A percentile compares a stretch with the other conserved stretches of the same genome.
These are phyloP conservation scores for Cornus kousa DNA, from an alignment of 148 eudicot species.

Conservation along the genomic window DNA sequence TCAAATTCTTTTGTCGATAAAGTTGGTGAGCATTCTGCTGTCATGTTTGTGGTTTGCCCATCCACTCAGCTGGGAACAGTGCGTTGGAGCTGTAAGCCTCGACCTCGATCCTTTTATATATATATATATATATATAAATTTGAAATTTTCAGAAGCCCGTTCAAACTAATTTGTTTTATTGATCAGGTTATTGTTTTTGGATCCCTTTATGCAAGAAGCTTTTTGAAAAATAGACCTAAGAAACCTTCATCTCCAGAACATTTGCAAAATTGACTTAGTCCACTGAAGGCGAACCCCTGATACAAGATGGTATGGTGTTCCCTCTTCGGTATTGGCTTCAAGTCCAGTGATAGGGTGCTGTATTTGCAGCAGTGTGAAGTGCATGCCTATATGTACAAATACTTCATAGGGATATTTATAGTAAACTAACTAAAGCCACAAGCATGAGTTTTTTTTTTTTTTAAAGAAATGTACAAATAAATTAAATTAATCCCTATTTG, in stretches of 20 bases:
- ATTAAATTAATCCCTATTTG: no score
- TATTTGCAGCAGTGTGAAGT: background rate
- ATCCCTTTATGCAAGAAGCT: slow-evolving; percentile 66
- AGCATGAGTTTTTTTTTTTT: no score
- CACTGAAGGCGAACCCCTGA: slow-evolving; percentile 33
- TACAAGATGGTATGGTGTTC: background rate
- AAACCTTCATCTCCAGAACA: slow-evolving; percentile 36
- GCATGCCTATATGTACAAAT: background rate
- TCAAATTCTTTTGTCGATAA: slow-evolving; percentile 5
- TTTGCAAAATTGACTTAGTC: slow-evolving; percentile 30
- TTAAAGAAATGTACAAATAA: no score
- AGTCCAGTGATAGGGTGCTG: background rate
- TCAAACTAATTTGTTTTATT: slow-evolving; percentile 6
- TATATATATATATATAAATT: background rate
- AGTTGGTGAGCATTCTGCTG: slow-evolving; percentile 91
- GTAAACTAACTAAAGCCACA: background rate
- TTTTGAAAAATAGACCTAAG: slow-evolving; percentile 39
- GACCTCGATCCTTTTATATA: background rate
- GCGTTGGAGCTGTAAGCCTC: slow-evolving; percentile 74
- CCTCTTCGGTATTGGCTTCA: background rate
- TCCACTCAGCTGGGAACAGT: slow-evolving; percentile 83
- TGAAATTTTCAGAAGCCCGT: background rate
- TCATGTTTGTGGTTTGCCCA: slow-evolving; percentile 93
- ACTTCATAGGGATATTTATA: background rate
- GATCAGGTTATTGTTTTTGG: slow-evolving; percentile 73